These are phyloP conservation scores for Daldinia sp. DNA, from an alignment of 2,329 filamentous ascomycete genomes.

Conservation along the genomic window DNA sequence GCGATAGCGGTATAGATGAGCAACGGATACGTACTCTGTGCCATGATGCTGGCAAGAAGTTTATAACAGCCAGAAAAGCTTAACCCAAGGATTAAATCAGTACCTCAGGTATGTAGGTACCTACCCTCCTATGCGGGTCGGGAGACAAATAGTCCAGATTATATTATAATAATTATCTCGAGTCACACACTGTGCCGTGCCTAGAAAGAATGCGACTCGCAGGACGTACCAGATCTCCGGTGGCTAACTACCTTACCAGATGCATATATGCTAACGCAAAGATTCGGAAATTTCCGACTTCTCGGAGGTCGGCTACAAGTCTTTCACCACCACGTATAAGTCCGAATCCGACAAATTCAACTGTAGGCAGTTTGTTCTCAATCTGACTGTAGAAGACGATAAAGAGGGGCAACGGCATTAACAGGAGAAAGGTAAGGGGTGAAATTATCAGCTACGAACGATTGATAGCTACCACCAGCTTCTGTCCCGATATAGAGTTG, in stretches of 20 bases:
- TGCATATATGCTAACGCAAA: neutral
- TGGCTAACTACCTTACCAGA: neutral
- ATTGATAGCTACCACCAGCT: neutral
- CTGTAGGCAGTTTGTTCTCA: neutral
- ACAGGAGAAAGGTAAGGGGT: neutral
- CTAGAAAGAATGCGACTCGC: neutral
- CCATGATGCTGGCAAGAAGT: neutral
- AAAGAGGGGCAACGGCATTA: neutral
- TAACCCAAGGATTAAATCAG: neutral
- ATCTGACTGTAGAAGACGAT: neutral
- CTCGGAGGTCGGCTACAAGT: neutral
- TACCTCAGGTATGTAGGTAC: too few species aligned
- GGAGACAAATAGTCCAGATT: neutral
- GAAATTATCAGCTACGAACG: neutral
- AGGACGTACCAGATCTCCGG: too few species aligned
- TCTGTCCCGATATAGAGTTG: slow-evolving; percentile 1
- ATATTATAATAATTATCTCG: neutral
- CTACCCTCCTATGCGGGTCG: neutral
- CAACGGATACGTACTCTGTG: neutral
- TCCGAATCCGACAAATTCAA: neutral
- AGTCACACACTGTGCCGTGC: neutral
- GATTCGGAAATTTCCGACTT: neutral
- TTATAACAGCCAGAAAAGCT: neutral
- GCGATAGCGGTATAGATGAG: neutral
- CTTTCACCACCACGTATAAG: neutral